Conservation (phyloP, 2,329 filamentous ascomycete species). For the Camillea tinctor region DNA sequence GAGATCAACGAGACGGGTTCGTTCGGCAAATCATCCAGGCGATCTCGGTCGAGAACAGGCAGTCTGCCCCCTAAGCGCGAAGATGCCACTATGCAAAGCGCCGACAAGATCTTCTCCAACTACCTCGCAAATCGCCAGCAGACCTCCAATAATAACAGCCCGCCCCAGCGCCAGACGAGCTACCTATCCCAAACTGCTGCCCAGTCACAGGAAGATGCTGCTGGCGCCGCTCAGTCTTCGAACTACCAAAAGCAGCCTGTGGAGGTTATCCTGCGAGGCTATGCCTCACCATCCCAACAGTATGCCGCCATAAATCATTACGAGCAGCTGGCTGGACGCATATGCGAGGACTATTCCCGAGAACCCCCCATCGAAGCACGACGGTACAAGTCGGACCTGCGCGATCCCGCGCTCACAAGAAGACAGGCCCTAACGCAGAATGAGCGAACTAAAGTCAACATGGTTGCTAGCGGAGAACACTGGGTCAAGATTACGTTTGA, state of each 20-base stretch:
- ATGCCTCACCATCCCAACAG: slow-evolving; percentile 61
- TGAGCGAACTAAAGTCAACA: slow-evolving; percentile 77
- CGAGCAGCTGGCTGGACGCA: slow-evolving; percentile 79
- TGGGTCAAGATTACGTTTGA: slow-evolving; percentile 91
- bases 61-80: slow-evolving; percentile 55
- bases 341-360: slow-evolving; percentile 92
- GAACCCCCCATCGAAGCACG: slow-evolving; percentile 70
- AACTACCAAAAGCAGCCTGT: slow-evolving; percentile 46
- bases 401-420: slow-evolving; percentile 69
- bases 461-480: slow-evolving; percentile 78
- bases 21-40: slow-evolving; percentile 65
- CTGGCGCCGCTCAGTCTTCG: slow-evolving; percentile 25
- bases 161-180: slow-evolving; percentile 36
- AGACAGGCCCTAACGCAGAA: slow-evolving; percentile 64
- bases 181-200: slow-evolving; percentile 34
- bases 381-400: slow-evolving; percentile 71
- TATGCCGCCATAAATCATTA: slow-evolving; percentile 90
- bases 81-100: slow-evolving; percentile 60
- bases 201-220: slow-evolving; percentile 36
- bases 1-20: slow-evolving; percentile 60
- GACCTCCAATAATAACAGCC: slow-evolving; percentile 25
- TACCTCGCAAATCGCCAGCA: slow-evolving; percentile 53
- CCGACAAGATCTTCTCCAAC: slow-evolving; percentile 60
- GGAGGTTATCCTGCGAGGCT: slow-evolving; percentile 85
- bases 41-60: slow-evolving; percentile 61